phyloP scores from a whole-genome alignment of 768 basidiomycete genomes.

The Hericium coralloides region DNA sequence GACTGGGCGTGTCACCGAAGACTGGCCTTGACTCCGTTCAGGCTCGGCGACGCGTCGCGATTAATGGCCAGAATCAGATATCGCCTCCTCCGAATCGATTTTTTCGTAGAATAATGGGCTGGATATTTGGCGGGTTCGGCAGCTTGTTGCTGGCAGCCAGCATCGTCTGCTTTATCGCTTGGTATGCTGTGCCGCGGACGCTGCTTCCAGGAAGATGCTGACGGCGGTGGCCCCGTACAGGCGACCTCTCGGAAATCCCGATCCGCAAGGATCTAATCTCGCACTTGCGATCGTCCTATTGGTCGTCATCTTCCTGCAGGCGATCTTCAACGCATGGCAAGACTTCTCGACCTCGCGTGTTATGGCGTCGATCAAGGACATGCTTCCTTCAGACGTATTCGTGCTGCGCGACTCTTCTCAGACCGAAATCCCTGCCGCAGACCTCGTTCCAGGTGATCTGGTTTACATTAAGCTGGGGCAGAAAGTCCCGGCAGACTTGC shows the following conservation, averaged over 20 bases:
- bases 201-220: neutral
- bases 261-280: conserved; percentile 45
- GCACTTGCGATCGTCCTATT: conserved; percentile 52
- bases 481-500: conserved; percentile 63
- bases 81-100: conserved; percentile 37
- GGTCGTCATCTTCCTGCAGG: conserved; percentile 29
- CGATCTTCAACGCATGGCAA: conserved; percentile 40
- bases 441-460: conserved; percentile 62
- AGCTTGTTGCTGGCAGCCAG: conserved; percentile 35
- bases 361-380: conserved; percentile 56
- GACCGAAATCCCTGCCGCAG: conserved; percentile 42
- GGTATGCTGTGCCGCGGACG: conserved; percentile 17
- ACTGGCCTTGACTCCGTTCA: conserved; percentile 42
- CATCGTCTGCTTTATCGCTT: conserved; percentile 48
- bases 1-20: conserved; percentile 32
- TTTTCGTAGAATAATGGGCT: conserved; percentile 36
- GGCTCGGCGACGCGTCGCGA: conserved; percentile 34
- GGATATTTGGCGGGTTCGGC: conserved; percentile 47
- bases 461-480: conserved; percentile 55
- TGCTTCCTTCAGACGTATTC: conserved; percentile 56
- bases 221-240: conserved; percentile 17
- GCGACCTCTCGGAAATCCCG: conserved; percentile 51
- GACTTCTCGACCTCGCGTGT: conserved; percentile 50
- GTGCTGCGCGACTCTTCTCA: conserved; percentile 44
- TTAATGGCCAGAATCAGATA: conserved; percentile 42